A percentile compares a stretch with the other conserved stretches of the same genome.
These are phyloP conservation scores for Oryza brachyantha DNA, from an alignment of 176 grass and related monocot genomes.

Conservation along the genomic window DNA sequence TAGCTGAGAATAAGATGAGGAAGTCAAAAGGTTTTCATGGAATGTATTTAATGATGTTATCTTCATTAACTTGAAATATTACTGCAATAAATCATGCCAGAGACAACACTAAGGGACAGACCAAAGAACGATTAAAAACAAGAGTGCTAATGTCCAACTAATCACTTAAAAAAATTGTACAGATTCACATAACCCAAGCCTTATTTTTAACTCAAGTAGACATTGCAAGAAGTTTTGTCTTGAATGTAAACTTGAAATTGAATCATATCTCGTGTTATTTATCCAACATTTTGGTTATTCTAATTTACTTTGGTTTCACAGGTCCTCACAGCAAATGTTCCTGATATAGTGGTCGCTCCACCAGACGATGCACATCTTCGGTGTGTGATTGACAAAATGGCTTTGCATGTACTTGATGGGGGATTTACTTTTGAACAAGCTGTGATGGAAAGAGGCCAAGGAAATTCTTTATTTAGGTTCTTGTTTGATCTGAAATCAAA, in stretches of 20 bases:
- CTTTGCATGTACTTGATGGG: slow-evolving; percentile 91
- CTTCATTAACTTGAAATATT: background rate
- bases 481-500: slow-evolving; percentile 91
- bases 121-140: background rate
- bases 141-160: background rate
- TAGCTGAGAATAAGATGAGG: background rate
- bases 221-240: background rate
- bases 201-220: background rate
- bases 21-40: background rate
- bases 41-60: background rate
- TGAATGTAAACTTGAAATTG: background rate
- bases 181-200: background rate
- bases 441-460: slow-evolving; percentile 91
- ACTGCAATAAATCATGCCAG: background rate
- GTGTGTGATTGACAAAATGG: slow-evolving; percentile 95
- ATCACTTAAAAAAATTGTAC: background rate
- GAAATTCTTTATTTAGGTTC: slow-evolving; percentile 84
- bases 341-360: slow-evolving; percentile 81
- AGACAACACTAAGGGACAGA: background rate
- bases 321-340: slow-evolving; percentile 94
- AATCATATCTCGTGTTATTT: background rate
- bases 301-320: slow-evolving; percentile 46
- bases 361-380: slow-evolving; percentile 69
- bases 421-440: slow-evolving; percentile 99
- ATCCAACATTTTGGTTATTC: slow-evolving; percentile 6